Evolutionary conservation across 2,329 filamentous ascomycete species (phyloP).

Genomic region (Peltaster fructicola): DNA sequence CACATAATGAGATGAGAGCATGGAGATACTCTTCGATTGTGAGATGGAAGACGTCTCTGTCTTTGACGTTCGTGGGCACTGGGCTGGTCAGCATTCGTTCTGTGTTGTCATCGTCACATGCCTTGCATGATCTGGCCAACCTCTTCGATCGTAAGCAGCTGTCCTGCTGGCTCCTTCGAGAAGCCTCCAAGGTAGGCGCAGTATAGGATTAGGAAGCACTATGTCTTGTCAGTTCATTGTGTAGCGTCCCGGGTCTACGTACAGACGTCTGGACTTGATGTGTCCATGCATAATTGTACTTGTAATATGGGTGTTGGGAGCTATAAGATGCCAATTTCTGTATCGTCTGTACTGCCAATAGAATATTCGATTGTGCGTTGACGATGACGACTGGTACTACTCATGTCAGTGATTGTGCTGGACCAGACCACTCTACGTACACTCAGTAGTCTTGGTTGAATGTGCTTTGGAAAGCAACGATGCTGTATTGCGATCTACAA

Average conservation of each 20-base stretch:
- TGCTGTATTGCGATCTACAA: constrained; percentile 54
- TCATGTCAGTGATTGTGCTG: constrained; percentile 1
- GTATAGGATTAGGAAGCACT: constrained; percentile 41
- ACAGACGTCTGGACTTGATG: constrained; percentile 66
- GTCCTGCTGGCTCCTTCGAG: constrained; percentile 29
- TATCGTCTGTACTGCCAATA: constrained; percentile 54
- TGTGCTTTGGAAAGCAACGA: constrained; percentile 78
- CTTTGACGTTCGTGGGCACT: constrained; percentile 87
- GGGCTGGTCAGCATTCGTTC: not conserved
- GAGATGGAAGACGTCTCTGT: constrained; percentile 78
- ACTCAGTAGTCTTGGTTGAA: constrained; percentile 53
- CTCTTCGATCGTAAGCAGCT: constrained; percentile 73
- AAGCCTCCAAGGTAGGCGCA: constrained; percentile 70
- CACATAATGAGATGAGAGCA: constrained; percentile 68
- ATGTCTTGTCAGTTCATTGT: too few relatives aligned
- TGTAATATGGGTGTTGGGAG: constrained; percentile 88
- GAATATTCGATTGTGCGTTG: constrained; percentile 52
- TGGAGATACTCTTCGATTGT: constrained; percentile 96
- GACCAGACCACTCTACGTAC: constrained; percentile 26
- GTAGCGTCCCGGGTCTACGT: constrained; percentile 21
- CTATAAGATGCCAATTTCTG: constrained; percentile 53
- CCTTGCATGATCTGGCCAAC: constrained; percentile 61
- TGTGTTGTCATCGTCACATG: constrained; percentile 30
- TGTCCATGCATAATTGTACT: constrained; percentile 82
- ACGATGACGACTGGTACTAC: constrained; percentile 51